phyloP scores from a whole-genome alignment of 1,284 basidiomycete genomes.

The Coniophora puteana region DNA sequence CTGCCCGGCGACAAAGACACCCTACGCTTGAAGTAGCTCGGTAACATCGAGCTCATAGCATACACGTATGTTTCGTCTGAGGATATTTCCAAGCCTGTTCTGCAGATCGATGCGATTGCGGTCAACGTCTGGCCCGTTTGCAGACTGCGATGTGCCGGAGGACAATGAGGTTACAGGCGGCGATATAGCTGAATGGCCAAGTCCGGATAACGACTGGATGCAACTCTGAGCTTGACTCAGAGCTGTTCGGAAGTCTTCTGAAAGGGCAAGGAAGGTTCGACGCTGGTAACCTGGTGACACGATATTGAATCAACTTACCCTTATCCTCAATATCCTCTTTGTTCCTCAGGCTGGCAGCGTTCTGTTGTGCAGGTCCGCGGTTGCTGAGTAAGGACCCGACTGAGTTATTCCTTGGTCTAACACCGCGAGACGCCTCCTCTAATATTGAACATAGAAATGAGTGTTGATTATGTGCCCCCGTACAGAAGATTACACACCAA shows the following conservation, averaged over 20 bases:
- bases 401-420: slow-evolving; percentile 33
- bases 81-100: slow-evolving; percentile 61
- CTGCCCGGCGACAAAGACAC: slow-evolving; percentile 9
- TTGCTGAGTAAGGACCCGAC: slow-evolving; percentile 29
- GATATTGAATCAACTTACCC: slow-evolving; percentile 23
- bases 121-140: slow-evolving; percentile 46
- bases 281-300: not conserved
- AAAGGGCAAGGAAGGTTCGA: slow-evolving; percentile 15
- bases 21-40: slow-evolving; percentile 73
- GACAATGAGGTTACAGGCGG: slow-evolving; percentile 32
- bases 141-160: slow-evolving; percentile 27
- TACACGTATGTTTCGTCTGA: slow-evolving; percentile 77
- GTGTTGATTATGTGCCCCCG: not conserved
- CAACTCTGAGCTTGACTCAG: slow-evolving; percentile 57
- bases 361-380: slow-evolving; percentile 35
- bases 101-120: slow-evolving; percentile 60
- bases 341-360: slow-evolving; percentile 20
- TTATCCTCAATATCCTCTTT: slow-evolving; percentile 39
- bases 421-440: slow-evolving; percentile 37
- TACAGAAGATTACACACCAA: slow-evolving; percentile 40
- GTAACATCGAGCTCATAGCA: slow-evolving; percentile 70
- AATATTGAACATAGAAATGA: slow-evolving; percentile 5
- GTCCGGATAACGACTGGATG: slow-evolving; percentile 49
- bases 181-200: slow-evolving; percentile 44
- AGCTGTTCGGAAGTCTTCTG: slow-evolving; percentile 68